Evolutionary conservation across 208 protist species (phyloP), one percentile per base, ranked within the genome.

Genomic region (Polymyxa betae): DNA sequence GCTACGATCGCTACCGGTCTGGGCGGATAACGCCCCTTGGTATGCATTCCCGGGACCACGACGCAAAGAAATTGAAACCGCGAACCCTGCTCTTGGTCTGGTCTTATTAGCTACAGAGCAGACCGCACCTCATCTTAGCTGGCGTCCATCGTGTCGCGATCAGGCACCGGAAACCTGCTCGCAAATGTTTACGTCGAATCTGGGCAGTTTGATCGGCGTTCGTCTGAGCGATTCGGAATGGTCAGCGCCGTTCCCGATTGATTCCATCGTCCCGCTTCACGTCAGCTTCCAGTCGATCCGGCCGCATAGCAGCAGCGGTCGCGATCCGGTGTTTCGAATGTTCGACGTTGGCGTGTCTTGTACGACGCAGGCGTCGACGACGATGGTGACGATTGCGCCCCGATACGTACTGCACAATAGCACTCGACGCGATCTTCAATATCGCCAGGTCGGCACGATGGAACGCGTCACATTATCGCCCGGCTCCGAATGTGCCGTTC

Each of bases 21-120:
- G 72, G 72, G 72, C 72, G 16, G 72, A 82, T 82, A 5, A 43
- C 35, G 72, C 72, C 35, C 72, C 72, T 43, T 82, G 72, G 72
- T 82, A 82, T 82, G 72, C 72, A 43, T 82, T 82, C 72, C 16
- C 72, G 10, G 72, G n/a, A 38, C 72, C 72, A 45, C 5, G 72
- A 12, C 72, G 72, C 35, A 43, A 35, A 82, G 16, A 82, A 35
- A 43, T 43, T 35, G 72, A 82, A 35, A 82, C 72, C n/a, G n/a
- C 72, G 5, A 82, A 82, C n/a, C 72, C 72, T 40, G 72, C 16
- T 82, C 40, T 82, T 20, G 72, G 72, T 5, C 72, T 82, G 10
- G 72, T 35, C 16, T 35, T 82, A 35, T n/a, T 82, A 20, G n/a
- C 72, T 20, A 40, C 72, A 38, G 72, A 82, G 5, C 5, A 82